Base-by-base conservation (phyloP, 257 asterid species). In the Galeopsis tetrahit region DNA sequence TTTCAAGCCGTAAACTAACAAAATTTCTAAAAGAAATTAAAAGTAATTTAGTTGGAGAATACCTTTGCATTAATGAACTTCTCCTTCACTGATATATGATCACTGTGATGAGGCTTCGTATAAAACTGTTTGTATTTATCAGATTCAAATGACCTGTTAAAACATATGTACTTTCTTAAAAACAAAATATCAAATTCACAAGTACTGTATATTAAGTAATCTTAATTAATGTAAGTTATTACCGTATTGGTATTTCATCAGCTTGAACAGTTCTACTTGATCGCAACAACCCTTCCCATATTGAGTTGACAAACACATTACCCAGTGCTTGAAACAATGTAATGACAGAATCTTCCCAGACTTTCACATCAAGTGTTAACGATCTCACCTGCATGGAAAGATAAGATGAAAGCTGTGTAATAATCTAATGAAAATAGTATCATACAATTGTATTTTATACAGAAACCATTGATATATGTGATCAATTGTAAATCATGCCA, bases 31-130 rank as follows among this genome's bases (percentile, higher is more conserved):
- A 76, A 63, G 9, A 36, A 21, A 55, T 11, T 46, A 62, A 68
- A 63, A 44, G 53, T 32, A 35, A 63, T 62, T 79, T 65, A 15
- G 38, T 69, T 58, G 73, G 60, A 82, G 66, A 79, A 71, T 86
- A 93, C 98, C 97, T 93, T 93, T 72, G 92, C 96, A 67, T 88
- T 78, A 77, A 93, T 91, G 85, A 88, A 94, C 80, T 86, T 91
- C 83, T 94, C 98, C 86, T 94, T 94, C 32, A 85, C 81, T 31
- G 97, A 88, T 77, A 91, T 94, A 82, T 88, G 98, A 85, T 90
- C 95, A 58, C 34, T 82, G 72, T 79, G 87, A 67, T 79, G 82
- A 48, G 98, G 96, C 83, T 89, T 94, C 82, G 87, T 80, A 40
- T 73, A 84, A 73, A 89, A 85, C 75, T 87, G 88, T 74, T 75